Evolutionary conservation across 1,139 yeast species (phyloP).

Genomic region (Hanseniaspora sp.): DNA sequence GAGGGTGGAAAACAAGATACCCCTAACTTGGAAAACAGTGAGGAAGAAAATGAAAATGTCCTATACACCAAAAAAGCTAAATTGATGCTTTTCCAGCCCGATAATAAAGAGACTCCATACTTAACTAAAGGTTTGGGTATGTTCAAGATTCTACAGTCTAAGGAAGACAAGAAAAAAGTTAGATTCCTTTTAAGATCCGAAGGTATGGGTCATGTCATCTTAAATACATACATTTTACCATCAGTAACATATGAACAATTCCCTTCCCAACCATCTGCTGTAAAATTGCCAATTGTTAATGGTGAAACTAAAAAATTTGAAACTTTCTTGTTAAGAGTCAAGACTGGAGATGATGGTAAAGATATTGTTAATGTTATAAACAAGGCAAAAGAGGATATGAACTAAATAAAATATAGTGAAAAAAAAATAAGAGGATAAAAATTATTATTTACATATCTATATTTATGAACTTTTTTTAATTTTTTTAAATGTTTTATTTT

Average conservation of each 20-base stretch:
- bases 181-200: constrained; percentile 78
- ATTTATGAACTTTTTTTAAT: background rate
- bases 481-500: background rate
- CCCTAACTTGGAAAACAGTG: constrained; percentile 32
- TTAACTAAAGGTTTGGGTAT: constrained; percentile 70
- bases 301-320: constrained; percentile 37
- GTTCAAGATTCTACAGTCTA: constrained; percentile 55
- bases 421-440: constrained; percentile 21
- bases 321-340: constrained; percentile 62
- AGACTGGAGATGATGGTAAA: constrained; percentile 58
- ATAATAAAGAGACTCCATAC: constrained; percentile 43
- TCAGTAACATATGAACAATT: constrained; percentile 41
- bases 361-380: constrained; percentile 48
- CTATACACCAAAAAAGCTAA: constrained; percentile 61
- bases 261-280: constrained; percentile 43
- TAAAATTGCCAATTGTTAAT: constrained; percentile 49
- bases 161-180: constrained; percentile 43
- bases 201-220: constrained; percentile 70
- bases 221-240: constrained; percentile 49
- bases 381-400: constrained; percentile 31
- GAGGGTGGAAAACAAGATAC: constrained; percentile 17
- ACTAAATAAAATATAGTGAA: constrained; percentile 2
- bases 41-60: constrained; percentile 73
- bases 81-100: constrained; percentile 49
- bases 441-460: background rate